These are phyloP conservation scores for Malassezia globosa DNA, from an alignment of 1,284 basidiomycete genomes.

Conservation along the genomic window DNA sequence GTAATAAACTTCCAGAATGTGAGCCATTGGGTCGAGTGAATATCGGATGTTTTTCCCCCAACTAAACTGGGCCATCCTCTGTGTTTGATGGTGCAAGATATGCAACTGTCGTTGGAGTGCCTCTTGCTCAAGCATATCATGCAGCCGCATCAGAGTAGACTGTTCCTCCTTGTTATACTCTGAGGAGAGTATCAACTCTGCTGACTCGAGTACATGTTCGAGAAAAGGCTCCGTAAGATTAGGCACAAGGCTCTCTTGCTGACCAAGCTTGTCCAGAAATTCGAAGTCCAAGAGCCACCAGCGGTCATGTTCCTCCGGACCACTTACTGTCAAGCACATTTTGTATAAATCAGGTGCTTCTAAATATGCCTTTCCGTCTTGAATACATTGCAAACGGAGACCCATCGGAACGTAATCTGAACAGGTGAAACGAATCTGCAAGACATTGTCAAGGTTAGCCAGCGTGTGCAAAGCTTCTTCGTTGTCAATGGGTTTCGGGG, in stretches of 20 bases:
- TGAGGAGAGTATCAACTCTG: conserved; percentile 4
- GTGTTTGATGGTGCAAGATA: conserved; percentile 35
- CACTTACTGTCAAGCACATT: conserved; percentile 53
- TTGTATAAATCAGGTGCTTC: conserved; percentile 63
- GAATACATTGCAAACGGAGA: conserved; percentile 57
- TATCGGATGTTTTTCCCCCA: conserved; percentile 31
- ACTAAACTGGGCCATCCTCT: conserved; percentile 26
- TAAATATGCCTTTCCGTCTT: conserved; percentile 70
- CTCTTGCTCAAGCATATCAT: conserved; percentile 33
- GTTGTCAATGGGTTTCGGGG: conserved; percentile 59
- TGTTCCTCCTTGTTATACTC: conserved; percentile 8
- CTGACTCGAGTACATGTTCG: conserved; percentile 2
- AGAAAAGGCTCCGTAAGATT: conserved; percentile 1
- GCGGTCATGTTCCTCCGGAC: conserved; percentile 49
- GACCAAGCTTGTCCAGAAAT: conserved; percentile 17
- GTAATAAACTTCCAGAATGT: conserved; percentile 25
- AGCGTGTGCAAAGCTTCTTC: conserved; percentile 59
- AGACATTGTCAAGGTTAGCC: conserved; percentile 60
- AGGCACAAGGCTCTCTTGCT: conserved; percentile 6
- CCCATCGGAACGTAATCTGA: conserved; percentile 41
- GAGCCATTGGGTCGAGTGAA: conserved; percentile 16
- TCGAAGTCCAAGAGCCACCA: conserved; percentile 40
- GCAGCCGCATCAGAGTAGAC: conserved; percentile 13
- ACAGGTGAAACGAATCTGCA: conserved; percentile 59
- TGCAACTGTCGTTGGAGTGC: conserved; percentile 40